Evolutionary conservation across 176 grass and related monocot species (phyloP).

Genomic region (Carex littledalei): DNA sequence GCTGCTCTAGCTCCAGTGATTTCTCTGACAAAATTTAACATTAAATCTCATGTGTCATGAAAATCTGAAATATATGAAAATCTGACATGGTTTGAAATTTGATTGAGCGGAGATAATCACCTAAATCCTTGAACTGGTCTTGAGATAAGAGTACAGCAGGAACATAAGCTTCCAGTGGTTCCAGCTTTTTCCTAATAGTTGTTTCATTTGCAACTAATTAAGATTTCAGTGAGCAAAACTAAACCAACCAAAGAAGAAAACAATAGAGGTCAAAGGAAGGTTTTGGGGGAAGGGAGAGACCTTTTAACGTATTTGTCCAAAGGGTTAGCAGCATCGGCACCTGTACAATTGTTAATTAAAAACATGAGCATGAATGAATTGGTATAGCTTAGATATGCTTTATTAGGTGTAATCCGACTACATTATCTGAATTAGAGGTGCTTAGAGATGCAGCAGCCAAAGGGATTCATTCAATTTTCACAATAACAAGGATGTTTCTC

Average conservation of each 20-base stretch:
- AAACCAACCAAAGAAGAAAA: not conserved
- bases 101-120: conserved; percentile 21
- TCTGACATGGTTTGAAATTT: not conserved
- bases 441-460: not conserved
- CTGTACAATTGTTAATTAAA: conserved; percentile 28
- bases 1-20: conserved; percentile 60
- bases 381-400: not conserved
- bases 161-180: conserved; percentile 75
- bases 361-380: not conserved
- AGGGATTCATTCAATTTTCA: too few species aligned
- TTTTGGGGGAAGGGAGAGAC: not conserved
- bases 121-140: conserved; percentile 75
- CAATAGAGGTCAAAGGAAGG: not conserved
- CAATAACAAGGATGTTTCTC: too few species aligned
- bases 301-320: conserved; percentile 88
- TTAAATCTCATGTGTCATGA: not conserved
- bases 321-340: conserved; percentile 44
- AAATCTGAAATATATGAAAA: not conserved
- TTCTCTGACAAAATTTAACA: conserved; percentile 50
- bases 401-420: not conserved
- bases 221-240: not conserved
- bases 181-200: conserved; percentile 75
- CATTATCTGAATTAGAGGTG: not conserved
- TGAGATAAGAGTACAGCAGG: conserved; percentile 75
- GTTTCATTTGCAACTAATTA: not conserved